phyloP scores from a whole-genome alignment of 2,329 filamentous ascomycete genomes.

The Triangularia verruculosa region DNA sequence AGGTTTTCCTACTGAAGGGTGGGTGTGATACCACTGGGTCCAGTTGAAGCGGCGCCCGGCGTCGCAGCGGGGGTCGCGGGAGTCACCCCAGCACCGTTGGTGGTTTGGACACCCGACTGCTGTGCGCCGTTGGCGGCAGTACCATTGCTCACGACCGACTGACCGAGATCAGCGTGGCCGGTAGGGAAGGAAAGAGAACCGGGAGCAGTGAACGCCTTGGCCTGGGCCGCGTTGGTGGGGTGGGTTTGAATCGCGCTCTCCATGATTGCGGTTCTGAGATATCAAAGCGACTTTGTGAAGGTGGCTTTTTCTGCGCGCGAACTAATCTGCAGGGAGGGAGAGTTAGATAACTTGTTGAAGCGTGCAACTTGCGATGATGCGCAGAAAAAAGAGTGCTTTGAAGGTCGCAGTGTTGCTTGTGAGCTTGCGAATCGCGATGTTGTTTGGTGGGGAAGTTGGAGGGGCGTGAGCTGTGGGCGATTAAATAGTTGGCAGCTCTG shows the following conservation, averaged over 20 bases:
- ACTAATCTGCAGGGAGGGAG: constrained; percentile 28
- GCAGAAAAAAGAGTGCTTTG: constrained; percentile 1
- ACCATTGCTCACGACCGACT: constrained; percentile 61
- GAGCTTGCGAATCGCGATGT: background rate
- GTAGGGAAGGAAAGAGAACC: constrained; percentile 90
- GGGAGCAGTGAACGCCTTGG: constrained; percentile 91
- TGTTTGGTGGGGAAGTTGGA: background rate
- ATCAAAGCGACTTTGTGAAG: constrained; percentile 14
- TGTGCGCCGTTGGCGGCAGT: constrained; percentile 45
- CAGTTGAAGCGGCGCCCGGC: constrained; percentile 75
- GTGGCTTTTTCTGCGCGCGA: constrained; percentile 19
- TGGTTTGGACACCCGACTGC: constrained; percentile 57
- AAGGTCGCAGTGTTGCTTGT: background rate
- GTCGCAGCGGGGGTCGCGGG: constrained; percentile 90
- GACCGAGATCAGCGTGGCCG: constrained; percentile 77
- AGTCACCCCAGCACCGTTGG: constrained; percentile 74
- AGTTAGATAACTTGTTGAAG: constrained; percentile 15
- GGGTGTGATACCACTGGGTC: constrained; percentile 79
- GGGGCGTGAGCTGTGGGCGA: background rate
- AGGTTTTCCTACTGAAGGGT: constrained; percentile 90
- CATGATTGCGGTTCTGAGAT: constrained; percentile 53
- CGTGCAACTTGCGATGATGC: background rate
- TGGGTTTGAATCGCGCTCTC: constrained; percentile 81
- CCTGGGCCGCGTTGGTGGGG: constrained; percentile 85
- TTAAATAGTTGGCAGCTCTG: no score